phyloP scores from a whole-genome alignment of 345 rosid species.

The Lepidium didymum region DNA sequence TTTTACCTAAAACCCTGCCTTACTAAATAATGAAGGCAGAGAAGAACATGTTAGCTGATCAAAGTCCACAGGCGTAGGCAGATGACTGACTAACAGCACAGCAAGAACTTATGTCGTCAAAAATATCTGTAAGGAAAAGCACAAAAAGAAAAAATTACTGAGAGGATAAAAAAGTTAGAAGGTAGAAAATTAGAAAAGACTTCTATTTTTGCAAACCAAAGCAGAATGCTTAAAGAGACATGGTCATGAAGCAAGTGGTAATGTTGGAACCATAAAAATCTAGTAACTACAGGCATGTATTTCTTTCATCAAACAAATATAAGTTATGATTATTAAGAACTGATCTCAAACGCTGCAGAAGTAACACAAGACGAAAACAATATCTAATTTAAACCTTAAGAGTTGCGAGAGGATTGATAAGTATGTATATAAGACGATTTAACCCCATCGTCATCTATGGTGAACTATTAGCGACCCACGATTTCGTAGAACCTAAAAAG shows the following conservation, averaged over 20 bases:
- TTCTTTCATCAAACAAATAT: background rate
- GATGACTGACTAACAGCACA: background rate
- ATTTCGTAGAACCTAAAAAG: background rate
- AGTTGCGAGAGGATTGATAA: background rate
- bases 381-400: background rate
- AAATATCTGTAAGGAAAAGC: constrained; percentile 1
- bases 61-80: background rate
- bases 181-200: background rate
- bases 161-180: background rate
- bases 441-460: background rate
- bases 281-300: background rate
- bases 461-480: background rate
- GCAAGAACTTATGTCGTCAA: background rate
- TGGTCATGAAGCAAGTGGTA: background rate
- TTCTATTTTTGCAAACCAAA: background rate
- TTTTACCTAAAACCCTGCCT: constrained; percentile 23
- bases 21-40: constrained; percentile 4
- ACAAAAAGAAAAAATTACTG: background rate
- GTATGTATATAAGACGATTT: background rate
- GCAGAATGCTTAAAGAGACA: background rate
- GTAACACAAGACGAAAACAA: background rate
- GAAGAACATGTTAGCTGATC: constrained; percentile 4
- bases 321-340: background rate
- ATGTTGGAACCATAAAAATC: background rate
- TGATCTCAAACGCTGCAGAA: background rate